Base-by-base conservation (phyloP, 768 basidiomycete species). In the Lanmaoa rubissima region DNA sequence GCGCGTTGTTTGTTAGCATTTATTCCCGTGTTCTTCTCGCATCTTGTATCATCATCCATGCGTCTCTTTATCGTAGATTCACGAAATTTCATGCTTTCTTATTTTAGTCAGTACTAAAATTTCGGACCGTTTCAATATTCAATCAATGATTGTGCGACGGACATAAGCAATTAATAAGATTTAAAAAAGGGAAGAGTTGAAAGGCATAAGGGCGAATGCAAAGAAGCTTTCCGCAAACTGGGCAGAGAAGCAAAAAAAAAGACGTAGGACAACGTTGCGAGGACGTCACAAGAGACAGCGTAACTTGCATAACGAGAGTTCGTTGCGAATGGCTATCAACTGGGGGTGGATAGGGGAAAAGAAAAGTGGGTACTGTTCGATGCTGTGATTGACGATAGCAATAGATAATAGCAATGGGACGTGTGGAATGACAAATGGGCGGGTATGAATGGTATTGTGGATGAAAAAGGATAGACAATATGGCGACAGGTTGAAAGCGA, bases 331-430 rank as follows among this genome's bases (percentile, higher is more conserved):
- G 57, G 46, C 58, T 31, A 38, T 62, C 48, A 65, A 47, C n/a
- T 32, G n/a, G 41, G n/a, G 48, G 39, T 21, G 44, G 50, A 17
- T 28, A 14, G 38, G 14, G 44, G 28, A 51, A n/a, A 45, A 42
- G 41, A 40, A 26, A 45, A 28, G 39, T 34, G 36, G 31, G 49
- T 40, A 42, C 19, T 61, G 58, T 57, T 61, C 36, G 19, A 68
- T 62, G 59, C 46, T 42, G 42, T 48, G 56, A 48, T 69, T 59
- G 69, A 60, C 60, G 62, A 69, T 65, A 74, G 65, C 60, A 59
- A 72, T 72, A 74, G 61, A 74, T 74, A 69, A 68, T 61, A 68
- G 65, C 55, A 63, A 71, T 70, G 48, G 21, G 70, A 65, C n/a
- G 69, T 60, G 54, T 49, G 47, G 28, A 54, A 63, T 63, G 54